Conservation (phyloP, 2,329 filamentous ascomycete species). For the Phialophora expanda region DNA sequence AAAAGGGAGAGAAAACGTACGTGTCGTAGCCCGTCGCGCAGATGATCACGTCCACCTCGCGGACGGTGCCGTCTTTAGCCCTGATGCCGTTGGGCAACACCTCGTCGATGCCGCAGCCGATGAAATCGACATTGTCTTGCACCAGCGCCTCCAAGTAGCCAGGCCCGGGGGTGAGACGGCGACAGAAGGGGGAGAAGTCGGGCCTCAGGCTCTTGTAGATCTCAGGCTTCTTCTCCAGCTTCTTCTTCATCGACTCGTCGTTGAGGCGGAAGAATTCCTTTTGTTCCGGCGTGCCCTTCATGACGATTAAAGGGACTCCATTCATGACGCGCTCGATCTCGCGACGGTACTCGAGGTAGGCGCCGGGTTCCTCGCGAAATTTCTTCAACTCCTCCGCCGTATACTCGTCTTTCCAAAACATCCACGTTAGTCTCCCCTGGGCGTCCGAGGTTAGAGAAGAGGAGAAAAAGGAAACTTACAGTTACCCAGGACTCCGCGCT, state of each 20-base stretch:
- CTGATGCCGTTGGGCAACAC: conserved; percentile 67
- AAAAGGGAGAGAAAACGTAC: conserved; percentile 33
- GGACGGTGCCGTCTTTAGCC: conserved; percentile 61
- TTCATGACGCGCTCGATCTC: not conserved
- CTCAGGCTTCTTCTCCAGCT: conserved; percentile 28
- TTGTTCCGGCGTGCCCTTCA: not conserved
- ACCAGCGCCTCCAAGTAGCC: conserved; percentile 70
- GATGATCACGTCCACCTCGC: conserved; percentile 68
- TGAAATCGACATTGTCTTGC: conserved; percentile 65
- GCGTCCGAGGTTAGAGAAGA: no score
- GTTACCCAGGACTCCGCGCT: no score
- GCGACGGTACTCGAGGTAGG: no score
- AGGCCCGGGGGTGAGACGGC: conserved; percentile 67
- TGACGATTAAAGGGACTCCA: no score
- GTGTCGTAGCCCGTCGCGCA: conserved; percentile 65
- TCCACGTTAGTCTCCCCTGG: no score
- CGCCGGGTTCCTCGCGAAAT: no score
- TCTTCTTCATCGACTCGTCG: conserved; percentile 26
- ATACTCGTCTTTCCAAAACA: no score
- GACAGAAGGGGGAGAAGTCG: conserved; percentile 68
- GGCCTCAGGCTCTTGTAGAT: conserved; percentile 55
- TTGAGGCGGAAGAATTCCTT: conserved; percentile 23
- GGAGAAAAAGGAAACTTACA: no score
- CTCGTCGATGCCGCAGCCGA: conserved; percentile 61
- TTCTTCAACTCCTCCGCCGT: no score